A percentile compares a stretch with the other conserved stretches of the same genome.
phyloP scores from a whole-genome alignment of 2,329 filamentous ascomycete genomes.

The Albophoma yamanashiensis region DNA sequence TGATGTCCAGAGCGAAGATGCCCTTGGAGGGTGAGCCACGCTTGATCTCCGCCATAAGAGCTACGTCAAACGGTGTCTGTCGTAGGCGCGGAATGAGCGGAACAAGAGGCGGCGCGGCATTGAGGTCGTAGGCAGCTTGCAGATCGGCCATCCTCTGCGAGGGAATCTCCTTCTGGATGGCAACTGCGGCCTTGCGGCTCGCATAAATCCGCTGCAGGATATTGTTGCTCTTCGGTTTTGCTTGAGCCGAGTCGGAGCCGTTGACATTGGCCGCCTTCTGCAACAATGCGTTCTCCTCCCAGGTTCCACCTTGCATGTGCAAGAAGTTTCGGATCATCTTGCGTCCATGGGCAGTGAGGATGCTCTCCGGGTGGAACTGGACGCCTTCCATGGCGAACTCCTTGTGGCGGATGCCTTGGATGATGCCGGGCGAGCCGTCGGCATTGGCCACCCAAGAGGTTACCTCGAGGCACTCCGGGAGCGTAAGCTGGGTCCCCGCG shows the following conservation, averaged over 20 bases:
- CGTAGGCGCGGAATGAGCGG: constrained; percentile 69
- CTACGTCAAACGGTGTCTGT: constrained; percentile 77
- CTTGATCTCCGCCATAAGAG: constrained; percentile 96
- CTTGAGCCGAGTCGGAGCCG: constrained; percentile 12
- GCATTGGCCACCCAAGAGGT: constrained; percentile 78
- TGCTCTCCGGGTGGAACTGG: constrained; percentile 97
- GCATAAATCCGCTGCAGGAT: constrained; percentile 89
- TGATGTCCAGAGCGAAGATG: constrained; percentile 77
- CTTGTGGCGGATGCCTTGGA: constrained; percentile 95
- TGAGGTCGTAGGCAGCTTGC: constrained; percentile 76
- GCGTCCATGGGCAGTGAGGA: constrained; percentile 80
- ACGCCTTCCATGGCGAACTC: constrained; percentile 87
- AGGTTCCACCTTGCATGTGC: constrained; percentile 78
- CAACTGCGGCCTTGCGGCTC: constrained; percentile 64
- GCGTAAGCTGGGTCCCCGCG: constrained; percentile 77
- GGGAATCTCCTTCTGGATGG: constrained; percentile 71
- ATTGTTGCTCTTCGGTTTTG: constrained; percentile 55
- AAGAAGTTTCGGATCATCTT: constrained; percentile 91
- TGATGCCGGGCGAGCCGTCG: constrained; percentile 72
- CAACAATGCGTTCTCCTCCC: constrained; percentile 65
- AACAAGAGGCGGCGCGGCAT: constrained; percentile 74
- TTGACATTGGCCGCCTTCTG: constrained; percentile 27
- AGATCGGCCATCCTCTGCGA: constrained; percentile 77
- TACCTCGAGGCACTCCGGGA: constrained; percentile 78
- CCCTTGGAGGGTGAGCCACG: constrained; percentile 94